Conservation (phyloP, 306 rosid species). For the Prinsepia uniflora region DNA sequence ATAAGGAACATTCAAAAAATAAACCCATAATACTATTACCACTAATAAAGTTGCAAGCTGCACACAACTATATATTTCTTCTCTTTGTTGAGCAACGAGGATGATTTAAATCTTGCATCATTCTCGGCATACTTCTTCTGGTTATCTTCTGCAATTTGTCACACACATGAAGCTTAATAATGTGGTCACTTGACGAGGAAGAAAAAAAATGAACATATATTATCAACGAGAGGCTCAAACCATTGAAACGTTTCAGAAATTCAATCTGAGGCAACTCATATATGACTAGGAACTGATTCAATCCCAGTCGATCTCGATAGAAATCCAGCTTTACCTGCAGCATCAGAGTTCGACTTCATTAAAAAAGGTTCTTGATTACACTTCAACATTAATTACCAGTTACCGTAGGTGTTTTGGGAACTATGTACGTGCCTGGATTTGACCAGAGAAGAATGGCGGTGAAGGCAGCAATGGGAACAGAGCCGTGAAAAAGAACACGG, state of each 20-base stretch:
- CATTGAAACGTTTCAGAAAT: constrained; percentile 63
- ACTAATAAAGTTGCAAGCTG: no score
- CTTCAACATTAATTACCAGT: neutral
- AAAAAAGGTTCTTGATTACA: no score
- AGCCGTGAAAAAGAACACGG: constrained; percentile 40
- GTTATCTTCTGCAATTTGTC: constrained; percentile 66
- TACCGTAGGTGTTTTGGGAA: neutral
- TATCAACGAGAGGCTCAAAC: constrained; percentile 30
- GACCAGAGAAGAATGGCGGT: constrained; percentile 68
- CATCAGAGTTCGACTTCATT: neutral
- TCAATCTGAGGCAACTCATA: constrained; percentile 78
- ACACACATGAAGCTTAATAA: neutral
- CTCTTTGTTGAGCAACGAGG: constrained; percentile 79
- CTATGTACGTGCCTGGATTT: constrained; percentile 45
- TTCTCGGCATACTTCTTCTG: constrained; percentile 75
- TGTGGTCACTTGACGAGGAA: neutral
- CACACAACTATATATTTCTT: constrained; percentile 39
- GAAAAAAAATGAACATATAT: neutral
- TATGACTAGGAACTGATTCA: constrained; percentile 89
- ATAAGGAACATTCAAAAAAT: neutral
- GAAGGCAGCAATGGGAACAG: constrained; percentile 73
- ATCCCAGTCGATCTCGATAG: constrained; percentile 79
- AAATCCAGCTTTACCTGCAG: constrained; percentile 80
- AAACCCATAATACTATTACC: neutral
- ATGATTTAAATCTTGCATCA: constrained; percentile 69